Conservation (phyloP, 495 filamentous ascomycete genomes). For the Cercophora sp. region DNA sequence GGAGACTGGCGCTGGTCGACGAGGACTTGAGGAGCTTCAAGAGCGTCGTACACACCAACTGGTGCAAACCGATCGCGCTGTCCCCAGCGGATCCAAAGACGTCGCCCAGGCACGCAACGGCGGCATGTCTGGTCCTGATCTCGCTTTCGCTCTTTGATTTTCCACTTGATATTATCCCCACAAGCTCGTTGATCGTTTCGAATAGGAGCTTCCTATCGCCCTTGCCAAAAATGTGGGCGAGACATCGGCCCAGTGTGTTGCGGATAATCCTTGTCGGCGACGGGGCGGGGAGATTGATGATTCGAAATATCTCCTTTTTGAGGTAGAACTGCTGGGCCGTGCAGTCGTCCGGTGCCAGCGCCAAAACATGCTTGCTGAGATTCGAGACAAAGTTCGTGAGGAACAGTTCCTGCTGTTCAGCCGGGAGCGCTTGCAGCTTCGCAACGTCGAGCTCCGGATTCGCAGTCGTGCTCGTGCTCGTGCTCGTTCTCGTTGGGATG, state of each 20-base stretch:
- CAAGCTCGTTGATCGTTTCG: conserved; percentile 87
- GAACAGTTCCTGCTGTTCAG: conserved; percentile 94
- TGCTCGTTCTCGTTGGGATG: conserved; percentile 28
- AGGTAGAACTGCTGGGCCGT: conserved; percentile 83
- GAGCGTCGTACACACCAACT: conserved; percentile 63
- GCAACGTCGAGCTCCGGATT: conserved; percentile 73
- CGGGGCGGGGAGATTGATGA: conserved; percentile 81
- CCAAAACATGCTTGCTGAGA: conserved; percentile 74
- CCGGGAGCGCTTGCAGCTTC: conserved; percentile 83
- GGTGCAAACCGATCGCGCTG: conserved; percentile 83
- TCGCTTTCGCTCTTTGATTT: conserved; percentile 75
- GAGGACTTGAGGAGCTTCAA: conserved; percentile 78
- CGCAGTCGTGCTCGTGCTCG: conserved; percentile 33
- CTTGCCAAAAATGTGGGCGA: conserved; percentile 77
- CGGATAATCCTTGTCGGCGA: conserved; percentile 84
- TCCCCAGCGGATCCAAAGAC: conserved; percentile 86
- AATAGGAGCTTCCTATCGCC: conserved; percentile 90
- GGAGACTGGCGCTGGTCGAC: conserved; percentile 73
- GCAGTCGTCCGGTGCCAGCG: conserved; percentile 68
- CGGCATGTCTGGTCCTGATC: conserved; percentile 69
- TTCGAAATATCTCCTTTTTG: conserved; percentile 85
- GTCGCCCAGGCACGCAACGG: conserved; percentile 82
- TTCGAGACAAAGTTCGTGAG: conserved; percentile 84
- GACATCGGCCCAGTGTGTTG: conserved; percentile 79
- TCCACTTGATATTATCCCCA: conserved; percentile 66